Evolutionary conservation across 768 basidiomycete genomes (phyloP).

Genomic region (Nidularia sp.): DNA sequence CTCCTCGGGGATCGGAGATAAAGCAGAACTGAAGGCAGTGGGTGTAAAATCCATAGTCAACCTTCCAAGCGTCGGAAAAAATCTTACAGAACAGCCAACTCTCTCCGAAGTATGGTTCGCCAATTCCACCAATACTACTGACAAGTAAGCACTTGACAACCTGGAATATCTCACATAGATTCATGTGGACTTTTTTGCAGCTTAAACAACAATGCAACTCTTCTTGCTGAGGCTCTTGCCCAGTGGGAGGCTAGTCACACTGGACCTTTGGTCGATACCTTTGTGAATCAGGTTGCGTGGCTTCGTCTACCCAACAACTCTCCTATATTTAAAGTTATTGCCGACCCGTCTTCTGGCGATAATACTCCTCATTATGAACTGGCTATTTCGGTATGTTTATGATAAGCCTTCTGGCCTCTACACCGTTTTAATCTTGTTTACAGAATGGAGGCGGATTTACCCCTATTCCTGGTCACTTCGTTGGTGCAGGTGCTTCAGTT

Average conservation of each 20-base stretch:
- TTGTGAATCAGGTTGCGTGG: constrained; percentile 22
- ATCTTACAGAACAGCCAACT: constrained; percentile 37
- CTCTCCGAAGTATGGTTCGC: constrained; percentile 19
- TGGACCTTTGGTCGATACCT: constrained; percentile 19
- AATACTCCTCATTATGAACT: constrained; percentile 26
- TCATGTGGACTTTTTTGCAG: background rate
- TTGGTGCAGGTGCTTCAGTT: background rate
- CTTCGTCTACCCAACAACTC: constrained; percentile 20
- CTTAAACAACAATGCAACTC: background rate
- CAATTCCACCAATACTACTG: constrained; percentile 15
- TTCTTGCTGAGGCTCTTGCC: constrained; percentile 12
- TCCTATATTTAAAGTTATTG: constrained; percentile 13
- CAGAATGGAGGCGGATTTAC: background rate
- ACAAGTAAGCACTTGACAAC: constrained; percentile 1
- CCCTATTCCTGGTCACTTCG: background rate
- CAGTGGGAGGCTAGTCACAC: constrained; percentile 21
- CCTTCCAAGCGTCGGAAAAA: constrained; percentile 38
- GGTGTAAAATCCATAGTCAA: constrained; percentile 33
- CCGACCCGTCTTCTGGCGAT: constrained; percentile 25
- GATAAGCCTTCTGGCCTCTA: too few species aligned
- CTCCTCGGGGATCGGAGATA: constrained; percentile 40
- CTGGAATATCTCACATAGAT: too few species aligned
- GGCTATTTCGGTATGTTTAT: constrained; percentile 14
- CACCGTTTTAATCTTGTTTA: background rate
- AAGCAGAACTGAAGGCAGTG: constrained; percentile 22